Evolutionary conservation across 2,329 filamentous ascomycete species (phyloP), one percentile per base, ranked within the genome.

Genomic region (Phialophora tarda): DNA sequence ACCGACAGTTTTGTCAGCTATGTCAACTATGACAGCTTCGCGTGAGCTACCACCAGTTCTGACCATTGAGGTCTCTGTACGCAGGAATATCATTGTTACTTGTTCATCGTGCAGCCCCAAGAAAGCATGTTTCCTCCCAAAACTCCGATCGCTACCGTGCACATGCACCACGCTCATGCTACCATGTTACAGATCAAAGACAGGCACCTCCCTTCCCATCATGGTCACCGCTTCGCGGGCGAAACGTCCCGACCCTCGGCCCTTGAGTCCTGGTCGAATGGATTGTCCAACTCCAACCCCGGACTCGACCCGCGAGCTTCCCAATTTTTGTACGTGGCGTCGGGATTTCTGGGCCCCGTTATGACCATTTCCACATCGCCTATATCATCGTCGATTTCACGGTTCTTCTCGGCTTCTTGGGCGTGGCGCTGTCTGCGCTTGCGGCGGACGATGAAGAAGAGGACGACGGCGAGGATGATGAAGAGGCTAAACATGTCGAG

Each of bases 321-420:
- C 24, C 41, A 61, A 28, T 61, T 30, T 14, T 59, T 62, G 26
- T 62, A 63, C 6, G 34, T n/a, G 28, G 53, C 57, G 14, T 66
- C 59, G 5, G 53, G 60, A 23, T 67, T 48, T n/a, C 21, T 28
- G 11, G 55, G 48, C 24, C 47, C 44, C 48, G 48, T 61, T 38
- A 53, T 51, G 48, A 61, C 59, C 17, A 61, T 26, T 30, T 61
- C 59, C 17, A 61, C n/a, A 28, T 61, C 59, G 26, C 47, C 63
- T 24, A 61, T 55, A 5, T 59, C 66, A 30, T 68, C 66, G 51
- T 68, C 66, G 24, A 68, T 68, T n/a, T 53, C n/a, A 11, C 55
- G 32, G 55, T 65, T 62, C 38, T 68, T 65, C 51, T 55, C 60
- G 7, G 50, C 66, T 38, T 68, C 66, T 30, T 63, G 47, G n/a